phyloP scores from a whole-genome alignment of 2,329 filamentous ascomycete genomes.

The Alternaria arborescens region DNA sequence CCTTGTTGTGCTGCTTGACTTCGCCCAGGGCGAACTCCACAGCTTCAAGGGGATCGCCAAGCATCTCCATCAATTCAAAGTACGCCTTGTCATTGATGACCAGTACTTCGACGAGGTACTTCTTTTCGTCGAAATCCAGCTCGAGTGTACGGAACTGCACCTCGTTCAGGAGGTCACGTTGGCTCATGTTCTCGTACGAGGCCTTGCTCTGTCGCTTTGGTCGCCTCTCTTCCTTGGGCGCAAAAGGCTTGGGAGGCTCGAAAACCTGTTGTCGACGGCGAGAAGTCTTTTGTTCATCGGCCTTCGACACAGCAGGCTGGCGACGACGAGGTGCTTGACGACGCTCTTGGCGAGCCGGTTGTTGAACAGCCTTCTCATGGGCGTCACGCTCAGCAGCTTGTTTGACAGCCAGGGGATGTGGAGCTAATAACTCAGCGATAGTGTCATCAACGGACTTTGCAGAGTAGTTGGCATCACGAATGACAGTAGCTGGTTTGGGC shows the following conservation, averaged over 20 bases:
- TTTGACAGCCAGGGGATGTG: background rate
- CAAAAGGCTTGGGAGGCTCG: background rate
- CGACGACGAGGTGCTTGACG: background rate
- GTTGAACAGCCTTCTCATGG: background rate
- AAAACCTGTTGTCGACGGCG: background rate
- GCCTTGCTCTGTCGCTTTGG: background rate
- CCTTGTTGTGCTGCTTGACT: background rate
- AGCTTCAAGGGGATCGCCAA: background rate
- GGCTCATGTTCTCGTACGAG: background rate
- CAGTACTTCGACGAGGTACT: background rate
- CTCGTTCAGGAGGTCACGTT: slow-evolving; percentile 1
- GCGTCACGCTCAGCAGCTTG: background rate
- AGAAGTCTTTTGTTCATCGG: background rate
- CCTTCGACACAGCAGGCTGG: background rate
- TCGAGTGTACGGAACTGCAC: background rate
- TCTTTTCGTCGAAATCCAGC: background rate
- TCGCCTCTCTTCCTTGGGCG: background rate
- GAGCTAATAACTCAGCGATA: background rate
- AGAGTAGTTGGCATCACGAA: background rate
- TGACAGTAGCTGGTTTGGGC: background rate
- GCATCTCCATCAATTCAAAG: background rate
- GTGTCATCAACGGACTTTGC: background rate
- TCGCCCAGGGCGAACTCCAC: slow-evolving; percentile 1
- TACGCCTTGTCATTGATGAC: background rate
- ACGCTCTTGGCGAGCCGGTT: background rate